phyloP scores from a whole-genome alignment of 352 stramenopile genomes.

The Phytophthora melonis region DNA sequence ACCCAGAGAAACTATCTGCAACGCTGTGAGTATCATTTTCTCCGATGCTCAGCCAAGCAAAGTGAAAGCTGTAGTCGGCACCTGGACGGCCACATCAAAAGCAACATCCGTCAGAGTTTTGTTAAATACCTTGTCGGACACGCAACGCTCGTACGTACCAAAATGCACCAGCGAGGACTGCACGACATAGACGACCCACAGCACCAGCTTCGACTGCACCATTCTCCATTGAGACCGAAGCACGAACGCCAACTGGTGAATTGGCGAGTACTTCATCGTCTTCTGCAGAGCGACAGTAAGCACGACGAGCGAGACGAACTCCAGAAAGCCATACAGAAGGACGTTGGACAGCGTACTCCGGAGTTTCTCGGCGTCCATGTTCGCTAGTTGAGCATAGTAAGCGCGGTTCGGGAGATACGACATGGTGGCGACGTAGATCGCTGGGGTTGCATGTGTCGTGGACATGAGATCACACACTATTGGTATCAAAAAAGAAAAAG shows the following conservation, averaged over 20 bases:
- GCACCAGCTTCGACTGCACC: slow-evolving; percentile 37
- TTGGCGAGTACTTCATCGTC: slow-evolving; percentile 14
- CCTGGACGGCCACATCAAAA: background rate
- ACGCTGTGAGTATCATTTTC: background rate
- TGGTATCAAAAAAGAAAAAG: background rate
- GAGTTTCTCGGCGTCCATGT: slow-evolving; percentile 25
- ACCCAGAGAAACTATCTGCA: background rate
- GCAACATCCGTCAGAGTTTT: too few relatives aligned
- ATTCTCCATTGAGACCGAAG: slow-evolving; percentile 40
- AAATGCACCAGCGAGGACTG: slow-evolving; percentile 37
- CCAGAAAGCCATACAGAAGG: slow-evolving; percentile 25
- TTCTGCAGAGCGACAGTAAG: slow-evolving; percentile 17
- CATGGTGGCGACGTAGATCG: slow-evolving; percentile 30
- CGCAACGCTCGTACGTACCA: slow-evolving; percentile 14
- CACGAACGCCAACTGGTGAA: slow-evolving; percentile 42
- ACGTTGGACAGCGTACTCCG: slow-evolving; percentile 32
- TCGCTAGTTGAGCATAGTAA: slow-evolving; percentile 34
- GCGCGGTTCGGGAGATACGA: slow-evolving; percentile 34
- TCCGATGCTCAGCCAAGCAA: slow-evolving; percentile 4
- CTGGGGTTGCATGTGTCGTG: slow-evolving; percentile 14
- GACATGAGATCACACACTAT: background rate
- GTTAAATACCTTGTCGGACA: background rate
- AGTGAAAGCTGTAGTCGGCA: slow-evolving; percentile 26
- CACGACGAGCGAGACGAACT: slow-evolving; percentile 22
- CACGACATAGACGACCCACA: slow-evolving; percentile 17